These are phyloP conservation scores for Aspergillus floridensis DNA, from an alignment of 2,329 filamentous ascomycete species.

Conservation along the genomic window DNA sequence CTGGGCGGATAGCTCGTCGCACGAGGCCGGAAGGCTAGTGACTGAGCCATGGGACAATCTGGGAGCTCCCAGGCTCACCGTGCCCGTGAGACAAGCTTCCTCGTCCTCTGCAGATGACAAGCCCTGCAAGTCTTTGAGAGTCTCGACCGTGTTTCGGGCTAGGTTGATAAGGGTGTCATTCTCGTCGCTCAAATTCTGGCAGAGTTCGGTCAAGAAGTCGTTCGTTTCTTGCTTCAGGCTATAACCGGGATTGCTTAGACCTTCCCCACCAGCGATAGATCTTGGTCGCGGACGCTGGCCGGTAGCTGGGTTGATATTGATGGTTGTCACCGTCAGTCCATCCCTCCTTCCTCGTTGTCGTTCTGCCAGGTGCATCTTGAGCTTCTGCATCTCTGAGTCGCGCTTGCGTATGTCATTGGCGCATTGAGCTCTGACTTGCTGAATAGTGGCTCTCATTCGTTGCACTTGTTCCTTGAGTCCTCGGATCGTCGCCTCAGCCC, in stretches of 20 bases:
- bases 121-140: slow-evolving; percentile 62
- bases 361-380: slow-evolving; percentile 83
- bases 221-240: slow-evolving; percentile 84
- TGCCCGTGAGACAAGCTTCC: slow-evolving; percentile 31
- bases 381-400: slow-evolving; percentile 79
- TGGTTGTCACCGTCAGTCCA: slow-evolving; percentile 52
- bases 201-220: slow-evolving; percentile 81
- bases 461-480: slow-evolving; percentile 80
- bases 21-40: slow-evolving; percentile 55
- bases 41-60: slow-evolving; percentile 28
- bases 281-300: slow-evolving; percentile 33
- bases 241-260: slow-evolving; percentile 58
- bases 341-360: slow-evolving; percentile 58
- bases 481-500: slow-evolving; percentile 70
- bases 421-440: slow-evolving; percentile 81
- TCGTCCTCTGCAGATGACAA: slow-evolving; percentile 35
- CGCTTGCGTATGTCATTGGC: slow-evolving; percentile 87
- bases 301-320: slow-evolving; percentile 43
- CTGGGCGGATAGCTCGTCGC: slow-evolving; percentile 68
- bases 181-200: slow-evolving; percentile 81
- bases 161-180: slow-evolving; percentile 79
- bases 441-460: slow-evolving; percentile 73
- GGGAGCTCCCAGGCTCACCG: slow-evolving; percentile 21
- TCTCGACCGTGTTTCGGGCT: slow-evolving; percentile 67
- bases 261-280: slow-evolving; percentile 34